Percentiles rank a stretch among this genome's conserved stretches.
These are phyloP conservation scores for Selenicereus undatus DNA, from an alignment of 148 eudicot genomes.

Conservation along the genomic window DNA sequence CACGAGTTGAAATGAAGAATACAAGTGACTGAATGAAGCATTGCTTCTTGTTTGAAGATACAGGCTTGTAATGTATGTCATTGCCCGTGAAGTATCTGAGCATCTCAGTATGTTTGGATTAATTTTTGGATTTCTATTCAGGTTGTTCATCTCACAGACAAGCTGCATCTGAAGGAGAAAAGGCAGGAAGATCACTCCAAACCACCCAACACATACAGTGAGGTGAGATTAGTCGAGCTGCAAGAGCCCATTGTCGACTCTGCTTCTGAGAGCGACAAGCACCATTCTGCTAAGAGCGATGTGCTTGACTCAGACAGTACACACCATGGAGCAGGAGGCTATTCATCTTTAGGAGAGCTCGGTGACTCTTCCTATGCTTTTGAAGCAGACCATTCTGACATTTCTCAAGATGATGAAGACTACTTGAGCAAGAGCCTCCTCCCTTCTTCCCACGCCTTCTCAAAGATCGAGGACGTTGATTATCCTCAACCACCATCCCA, in stretches of 20 bases:
- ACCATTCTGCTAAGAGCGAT: conserved; percentile 44
- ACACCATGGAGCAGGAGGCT: conserved; percentile 32
- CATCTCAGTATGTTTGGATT: background rate
- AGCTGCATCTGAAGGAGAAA: conserved; percentile 42
- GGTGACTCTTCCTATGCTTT: conserved; percentile 48
- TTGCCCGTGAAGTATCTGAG: background rate
- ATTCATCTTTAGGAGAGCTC: conserved; percentile 41
- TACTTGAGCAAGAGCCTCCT: conserved; percentile 36
- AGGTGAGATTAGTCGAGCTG: conserved; percentile 14
- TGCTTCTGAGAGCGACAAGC: conserved; percentile 39
- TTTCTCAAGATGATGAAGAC: conserved; percentile 63
- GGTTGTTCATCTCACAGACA: conserved; percentile 51
- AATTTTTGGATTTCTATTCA: conserved; percentile 18
- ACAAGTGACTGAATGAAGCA: background rate
- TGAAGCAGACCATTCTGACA: conserved; percentile 54
- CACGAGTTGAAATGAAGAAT: too few species aligned
- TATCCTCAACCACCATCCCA: conserved; percentile 31
- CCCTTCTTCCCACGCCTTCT: conserved; percentile 33
- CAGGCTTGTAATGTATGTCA: background rate
- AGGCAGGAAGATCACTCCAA: conserved; percentile 23
- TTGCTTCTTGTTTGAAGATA: background rate
- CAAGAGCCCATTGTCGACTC: conserved; percentile 30
- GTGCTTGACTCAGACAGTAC: conserved; percentile 51
- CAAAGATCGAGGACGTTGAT: conserved; percentile 33
- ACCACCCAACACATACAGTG: conserved; percentile 16